A percentile compares a stretch with the other conserved stretches of the same genome.
phyloP scores from a whole-genome alignment of 2,329 filamentous ascomycete genomes.

The Zasmidium cellare region DNA sequence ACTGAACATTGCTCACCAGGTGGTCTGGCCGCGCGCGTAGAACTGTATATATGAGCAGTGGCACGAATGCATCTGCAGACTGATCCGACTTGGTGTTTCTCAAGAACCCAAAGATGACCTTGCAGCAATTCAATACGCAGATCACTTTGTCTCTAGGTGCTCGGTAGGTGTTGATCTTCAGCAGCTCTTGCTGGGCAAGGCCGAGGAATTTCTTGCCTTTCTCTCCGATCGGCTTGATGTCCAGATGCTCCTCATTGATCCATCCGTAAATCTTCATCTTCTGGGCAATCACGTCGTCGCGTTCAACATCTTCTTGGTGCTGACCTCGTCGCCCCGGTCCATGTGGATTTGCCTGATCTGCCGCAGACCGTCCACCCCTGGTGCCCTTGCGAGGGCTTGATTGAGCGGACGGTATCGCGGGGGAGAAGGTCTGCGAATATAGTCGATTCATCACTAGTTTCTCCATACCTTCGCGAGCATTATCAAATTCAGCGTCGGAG shows the following conservation, averaged over 20 bases:
- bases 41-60: slow-evolving; percentile 92
- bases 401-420: slow-evolving; percentile 80
- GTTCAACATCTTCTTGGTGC: slow-evolving; percentile 96
- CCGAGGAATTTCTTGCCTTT: slow-evolving; percentile 85
- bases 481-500: slow-evolving; percentile 96
- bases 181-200: slow-evolving; percentile 87
- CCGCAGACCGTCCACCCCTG: slow-evolving; percentile 55
- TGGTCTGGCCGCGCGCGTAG: slow-evolving; percentile 93
- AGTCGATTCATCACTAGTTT: slow-evolving; percentile 98
- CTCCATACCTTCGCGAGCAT: slow-evolving; percentile 97
- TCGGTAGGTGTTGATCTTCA: slow-evolving; percentile 95
- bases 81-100: slow-evolving; percentile 92
- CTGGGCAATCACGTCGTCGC: slow-evolving; percentile 92
- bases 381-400: slow-evolving; percentile 68
- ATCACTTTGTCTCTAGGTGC: slow-evolving; percentile 99
- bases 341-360: slow-evolving; percentile 43
- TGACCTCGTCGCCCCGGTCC: slow-evolving; percentile 87
- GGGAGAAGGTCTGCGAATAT: slow-evolving; percentile 94
- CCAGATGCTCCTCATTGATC: slow-evolving; percentile 89
- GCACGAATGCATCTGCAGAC: slow-evolving; percentile 94
- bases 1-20: slow-evolving; percentile 95
- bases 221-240: slow-evolving; percentile 81
- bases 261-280: slow-evolving; percentile 97
- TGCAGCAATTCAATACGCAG: slow-evolving; percentile 97
- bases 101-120: slow-evolving; percentile 94